A percentile compares a stretch with the other conserved stretches of the same genome.
These are phyloP conservation scores for Emergomyces africanus DNA, from an alignment of 2,329 filamentous ascomycete genomes.

Conservation along the genomic window DNA sequence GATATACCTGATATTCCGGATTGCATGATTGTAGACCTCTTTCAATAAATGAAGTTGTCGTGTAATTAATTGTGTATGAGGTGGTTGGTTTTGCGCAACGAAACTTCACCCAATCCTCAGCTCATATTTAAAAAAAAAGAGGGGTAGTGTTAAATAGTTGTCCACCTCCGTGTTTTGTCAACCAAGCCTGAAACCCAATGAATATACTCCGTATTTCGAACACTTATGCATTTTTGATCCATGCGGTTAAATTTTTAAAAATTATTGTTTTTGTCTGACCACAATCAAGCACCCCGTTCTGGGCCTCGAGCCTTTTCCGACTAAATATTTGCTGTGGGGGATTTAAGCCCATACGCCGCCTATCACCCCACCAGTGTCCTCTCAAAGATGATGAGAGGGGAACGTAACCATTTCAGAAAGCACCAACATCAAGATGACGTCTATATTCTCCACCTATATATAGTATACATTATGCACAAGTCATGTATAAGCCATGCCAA, in stretches of 20 bases:
- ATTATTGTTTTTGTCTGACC: background rate
- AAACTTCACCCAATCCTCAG: too few relatives aligned
- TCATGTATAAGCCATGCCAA: background rate
- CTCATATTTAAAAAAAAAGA: background rate
- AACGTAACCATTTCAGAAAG: too few relatives aligned
- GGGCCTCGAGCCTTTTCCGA: background rate
- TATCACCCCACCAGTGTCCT: background rate
- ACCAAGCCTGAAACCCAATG: background rate
- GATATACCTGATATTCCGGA: constrained; percentile 35
- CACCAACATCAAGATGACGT: background rate
- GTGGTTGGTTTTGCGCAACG: background rate
- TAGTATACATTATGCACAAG: background rate
- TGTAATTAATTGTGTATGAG: background rate
- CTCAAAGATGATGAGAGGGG: too few relatives aligned
- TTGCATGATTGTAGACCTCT: constrained; percentile 26
- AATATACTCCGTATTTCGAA: background rate
- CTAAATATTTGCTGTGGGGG: background rate
- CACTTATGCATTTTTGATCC: background rate
- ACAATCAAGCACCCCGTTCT: background rate
- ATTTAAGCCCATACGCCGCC: background rate
- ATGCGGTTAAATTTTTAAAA: background rate
- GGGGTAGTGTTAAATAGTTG: too few relatives aligned
- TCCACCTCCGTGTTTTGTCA: background rate
- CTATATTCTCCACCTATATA: background rate
- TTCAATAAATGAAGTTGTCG: background rate